Evolutionary conservation across 345 rosid species (phyloP).

Genomic region (Salix viminalis): DNA sequence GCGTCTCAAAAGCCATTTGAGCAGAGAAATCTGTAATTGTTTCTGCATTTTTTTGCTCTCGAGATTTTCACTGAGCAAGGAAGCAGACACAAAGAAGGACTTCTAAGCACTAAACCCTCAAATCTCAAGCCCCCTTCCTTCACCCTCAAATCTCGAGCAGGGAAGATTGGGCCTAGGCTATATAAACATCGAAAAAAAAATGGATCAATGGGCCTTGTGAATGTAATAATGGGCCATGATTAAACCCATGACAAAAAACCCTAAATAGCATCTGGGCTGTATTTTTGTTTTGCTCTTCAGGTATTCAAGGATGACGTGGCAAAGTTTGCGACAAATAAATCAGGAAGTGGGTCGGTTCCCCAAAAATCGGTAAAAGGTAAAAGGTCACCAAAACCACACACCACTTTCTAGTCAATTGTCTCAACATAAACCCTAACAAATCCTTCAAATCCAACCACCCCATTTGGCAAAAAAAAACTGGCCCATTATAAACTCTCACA

Average conservation of each 20-base stretch:
- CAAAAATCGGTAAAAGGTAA: background rate
- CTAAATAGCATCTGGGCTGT: no score
- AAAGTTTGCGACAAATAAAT: no score
- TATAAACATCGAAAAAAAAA: background rate
- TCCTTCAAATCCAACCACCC: slow-evolving; percentile 41
- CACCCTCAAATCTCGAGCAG: background rate
- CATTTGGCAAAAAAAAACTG: slow-evolving; percentile 23
- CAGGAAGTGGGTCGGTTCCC: background rate
- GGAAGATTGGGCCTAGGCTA: background rate
- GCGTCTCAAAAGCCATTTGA: slow-evolving; percentile 27
- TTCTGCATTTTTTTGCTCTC: slow-evolving; percentile 28
- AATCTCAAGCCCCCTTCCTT: no score
- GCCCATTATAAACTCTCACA: background rate
- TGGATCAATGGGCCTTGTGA: background rate
- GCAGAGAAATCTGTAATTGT: slow-evolving; percentile 35
- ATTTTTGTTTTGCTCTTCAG: no score
- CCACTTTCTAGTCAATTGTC: background rate
- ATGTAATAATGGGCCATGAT: background rate
- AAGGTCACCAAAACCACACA: slow-evolving; percentile 37
- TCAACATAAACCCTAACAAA: slow-evolving; percentile 11
- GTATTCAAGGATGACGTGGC: no score
- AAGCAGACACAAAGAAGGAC: background rate
- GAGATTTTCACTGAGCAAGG: background rate
- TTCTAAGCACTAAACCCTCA: background rate
- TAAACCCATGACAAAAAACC: background rate